Evolutionary conservation across 352 stramenopile genomes (phyloP).

Genomic region (Pythium rishiriense): DNA sequence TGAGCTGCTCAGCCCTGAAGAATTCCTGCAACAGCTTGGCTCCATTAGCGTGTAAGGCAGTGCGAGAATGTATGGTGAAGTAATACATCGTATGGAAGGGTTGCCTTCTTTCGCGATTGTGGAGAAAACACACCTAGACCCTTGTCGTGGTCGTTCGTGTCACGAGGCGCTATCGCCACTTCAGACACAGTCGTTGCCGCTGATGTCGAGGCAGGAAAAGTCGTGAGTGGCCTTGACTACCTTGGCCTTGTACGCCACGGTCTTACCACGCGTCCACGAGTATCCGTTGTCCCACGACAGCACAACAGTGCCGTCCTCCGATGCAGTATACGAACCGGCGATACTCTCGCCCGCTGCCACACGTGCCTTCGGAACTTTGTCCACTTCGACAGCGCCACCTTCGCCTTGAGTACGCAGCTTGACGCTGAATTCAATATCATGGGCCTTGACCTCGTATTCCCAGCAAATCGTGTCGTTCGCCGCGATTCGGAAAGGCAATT

Average conservation of each 20-base stretch:
- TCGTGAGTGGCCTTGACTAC: conserved; percentile 79
- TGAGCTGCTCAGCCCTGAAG: conserved; percentile 85
- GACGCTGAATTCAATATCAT: conserved; percentile 69
- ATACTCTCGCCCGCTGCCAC: conserved; percentile 38
- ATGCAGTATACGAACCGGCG: conserved; percentile 59
- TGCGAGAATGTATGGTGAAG: conserved; percentile 1
- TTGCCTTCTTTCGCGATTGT: neutral
- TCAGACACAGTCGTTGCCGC: conserved; percentile 70
- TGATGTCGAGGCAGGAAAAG: conserved; percentile 74
- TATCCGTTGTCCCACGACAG: conserved; percentile 76
- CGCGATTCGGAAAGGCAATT: conserved; percentile 69
- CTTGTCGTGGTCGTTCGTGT: too few species aligned
- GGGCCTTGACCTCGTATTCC: conserved; percentile 66
- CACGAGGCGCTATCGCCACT: neutral
- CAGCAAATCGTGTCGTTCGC: conserved; percentile 77
- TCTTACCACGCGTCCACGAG: conserved; percentile 70
- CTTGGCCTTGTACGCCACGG: conserved; percentile 74
- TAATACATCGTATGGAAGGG: neutral
- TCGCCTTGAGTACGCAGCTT: conserved; percentile 74
- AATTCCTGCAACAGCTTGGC: conserved; percentile 87
- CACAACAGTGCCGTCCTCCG: conserved; percentile 66
- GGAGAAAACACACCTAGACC: too few species aligned
- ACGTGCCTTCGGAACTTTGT: conserved; percentile 51
- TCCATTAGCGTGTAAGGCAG: conserved; percentile 53
- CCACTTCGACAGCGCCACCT: conserved; percentile 57